phyloP scores from a whole-genome alignment of 768 basidiomycete genomes.

The Russula sp. region DNA sequence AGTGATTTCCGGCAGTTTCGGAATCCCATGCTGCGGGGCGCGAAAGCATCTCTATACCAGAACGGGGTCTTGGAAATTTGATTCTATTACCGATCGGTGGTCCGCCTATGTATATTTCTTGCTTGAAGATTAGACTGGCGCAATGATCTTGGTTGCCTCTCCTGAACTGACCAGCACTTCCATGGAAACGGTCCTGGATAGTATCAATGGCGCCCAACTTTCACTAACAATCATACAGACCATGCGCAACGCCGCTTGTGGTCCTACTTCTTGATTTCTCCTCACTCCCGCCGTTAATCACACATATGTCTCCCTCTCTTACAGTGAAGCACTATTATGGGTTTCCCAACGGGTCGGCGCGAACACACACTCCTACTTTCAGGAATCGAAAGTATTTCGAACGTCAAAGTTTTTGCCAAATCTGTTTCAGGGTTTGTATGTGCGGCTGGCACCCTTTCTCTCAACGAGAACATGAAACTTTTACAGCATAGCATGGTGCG shows the following conservation, averaged over 20 bases:
- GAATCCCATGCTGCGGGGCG: not conserved
- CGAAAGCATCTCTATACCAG: not conserved
- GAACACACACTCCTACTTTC: constrained; percentile 3
- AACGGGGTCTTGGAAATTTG: not conserved
- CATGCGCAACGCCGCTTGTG: not conserved
- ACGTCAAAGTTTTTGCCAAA: constrained; percentile 2
- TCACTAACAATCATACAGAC: not conserved
- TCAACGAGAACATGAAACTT: constrained; percentile 15
- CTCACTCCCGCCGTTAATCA: constrained; percentile 5
- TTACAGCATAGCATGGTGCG: constrained; percentile 10
- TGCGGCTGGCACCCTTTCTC: not conserved
- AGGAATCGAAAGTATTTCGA: constrained; percentile 6
- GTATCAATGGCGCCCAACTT: constrained; percentile 9
- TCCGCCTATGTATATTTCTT: not conserved
- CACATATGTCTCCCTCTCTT: constrained; percentile 1
- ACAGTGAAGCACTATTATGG: not conserved
- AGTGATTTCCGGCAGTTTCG: not conserved
- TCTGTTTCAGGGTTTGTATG: constrained; percentile 1
- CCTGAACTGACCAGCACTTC: not conserved
- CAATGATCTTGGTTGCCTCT: constrained; percentile 14
- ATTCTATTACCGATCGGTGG: constrained; percentile 6
- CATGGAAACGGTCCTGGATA: constrained; percentile 12
- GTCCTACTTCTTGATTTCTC: not conserved
- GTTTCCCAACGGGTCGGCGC: not conserved
- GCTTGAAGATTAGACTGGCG: not conserved